Evolutionary conservation across 1,139 yeast genomes (phyloP), one percentile per base, ranked within the genome.

Genomic region (Blastobotrys aristatus): DNA sequence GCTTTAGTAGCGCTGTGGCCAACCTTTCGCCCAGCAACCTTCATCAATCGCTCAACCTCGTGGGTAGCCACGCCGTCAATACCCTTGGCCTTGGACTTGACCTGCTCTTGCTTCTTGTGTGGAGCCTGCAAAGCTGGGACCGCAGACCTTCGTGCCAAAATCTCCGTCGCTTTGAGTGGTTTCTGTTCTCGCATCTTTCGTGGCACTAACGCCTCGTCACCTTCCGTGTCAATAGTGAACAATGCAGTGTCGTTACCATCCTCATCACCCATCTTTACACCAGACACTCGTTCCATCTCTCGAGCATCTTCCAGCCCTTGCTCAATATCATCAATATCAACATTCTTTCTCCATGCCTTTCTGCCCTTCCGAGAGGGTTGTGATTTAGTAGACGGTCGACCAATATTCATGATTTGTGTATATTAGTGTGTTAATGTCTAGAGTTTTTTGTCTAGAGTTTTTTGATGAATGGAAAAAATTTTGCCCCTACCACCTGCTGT

Each of bases 291-390:
- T 58, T 84, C 78, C 51, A 79, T 77, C 47, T 85, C 94, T 49
- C 88, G 73, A 46, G 76, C 73, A 41, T 77, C 80, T 55, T 84
- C 94, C 43, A 92, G 70, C 6, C 82, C 84, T 38, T 70, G 67
- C 62, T 85, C 89, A 45, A 92, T 71, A 52, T 88, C 96, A 21
- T 79, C 80, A 24, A 92, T 71, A 62, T 92, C 95, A 51, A 92
- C 86, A 65, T 92, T 87, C 68, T 92, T 92, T 67, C 97, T 82
- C 98, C 98, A 92, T 5, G 97, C 85, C 64, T 77, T 82, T 74
- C 86, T 90, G 46, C 96, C 96, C 72, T 92, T 92, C 60, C 97
- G 77, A 5, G 96, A 86, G 6, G 83, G 66, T 67, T 88, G 96
- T 50, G 53, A 57, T 54, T 58, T 61, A 45, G 62, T 66, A 11